Evolutionary conservation across 805 yeast genomes (phyloP).

Genomic region (Metschnikowia bowlesiae): DNA sequence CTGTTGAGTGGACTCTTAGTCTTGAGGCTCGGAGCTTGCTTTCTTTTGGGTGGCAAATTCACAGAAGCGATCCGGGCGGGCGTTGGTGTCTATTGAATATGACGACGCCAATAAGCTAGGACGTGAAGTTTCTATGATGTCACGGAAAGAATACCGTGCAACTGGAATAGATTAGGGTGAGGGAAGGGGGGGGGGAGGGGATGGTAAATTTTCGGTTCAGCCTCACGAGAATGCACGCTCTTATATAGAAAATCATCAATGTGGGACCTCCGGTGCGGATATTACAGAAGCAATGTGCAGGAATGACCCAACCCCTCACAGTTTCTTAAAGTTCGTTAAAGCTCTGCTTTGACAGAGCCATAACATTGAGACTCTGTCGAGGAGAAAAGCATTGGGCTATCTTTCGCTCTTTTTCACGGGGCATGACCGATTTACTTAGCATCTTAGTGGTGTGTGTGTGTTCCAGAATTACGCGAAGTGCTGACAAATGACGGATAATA

Average conservation of each 20-base stretch:
- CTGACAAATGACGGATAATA: constrained; percentile 1
- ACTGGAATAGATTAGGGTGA: not conserved
- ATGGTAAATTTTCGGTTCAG: not conserved
- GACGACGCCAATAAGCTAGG: not conserved
- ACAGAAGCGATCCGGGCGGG: not conserved
- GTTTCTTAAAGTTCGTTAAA: not conserved
- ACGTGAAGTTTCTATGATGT: not conserved
- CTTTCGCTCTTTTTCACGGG: not conserved
- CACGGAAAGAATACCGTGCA: not conserved
- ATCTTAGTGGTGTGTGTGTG: too few species aligned
- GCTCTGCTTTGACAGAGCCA: not conserved
- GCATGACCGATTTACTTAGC: not conserved
- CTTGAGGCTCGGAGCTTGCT: not conserved
- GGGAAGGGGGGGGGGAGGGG: too few species aligned
- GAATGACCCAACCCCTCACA: not conserved
- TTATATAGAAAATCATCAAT: not conserved
- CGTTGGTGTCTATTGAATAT: not conserved
- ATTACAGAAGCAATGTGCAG: not conserved
- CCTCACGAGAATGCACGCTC: not conserved
- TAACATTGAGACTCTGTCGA: not conserved
- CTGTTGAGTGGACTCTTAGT: not conserved
- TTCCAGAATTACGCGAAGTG: not conserved
- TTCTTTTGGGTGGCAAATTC: not conserved
- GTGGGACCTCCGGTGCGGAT: not conserved
- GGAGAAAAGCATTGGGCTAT: not conserved